These are phyloP conservation scores for Stereum hirsutum DNA, from an alignment of 1,284 basidiomycete species.

Conservation along the genomic window DNA sequence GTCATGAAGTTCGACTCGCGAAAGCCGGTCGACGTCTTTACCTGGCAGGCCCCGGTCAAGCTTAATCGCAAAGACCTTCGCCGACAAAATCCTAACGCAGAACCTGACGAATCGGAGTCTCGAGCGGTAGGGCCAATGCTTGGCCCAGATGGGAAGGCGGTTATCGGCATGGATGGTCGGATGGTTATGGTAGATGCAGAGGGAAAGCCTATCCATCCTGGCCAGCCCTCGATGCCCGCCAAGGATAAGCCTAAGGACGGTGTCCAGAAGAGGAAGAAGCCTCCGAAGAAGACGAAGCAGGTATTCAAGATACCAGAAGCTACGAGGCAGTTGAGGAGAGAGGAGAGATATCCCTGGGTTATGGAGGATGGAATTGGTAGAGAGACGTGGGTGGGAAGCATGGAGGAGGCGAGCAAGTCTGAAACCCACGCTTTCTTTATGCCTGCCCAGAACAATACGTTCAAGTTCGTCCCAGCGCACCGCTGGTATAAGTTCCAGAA, in stretches of 20 bases:
- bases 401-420: constrained; percentile 66
- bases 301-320: constrained; percentile 51
- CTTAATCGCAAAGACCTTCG: constrained; percentile 77
- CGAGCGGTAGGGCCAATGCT: constrained; percentile 59
- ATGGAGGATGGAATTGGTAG: constrained; percentile 65
- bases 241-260: constrained; percentile 27
- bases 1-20: constrained; percentile 77
- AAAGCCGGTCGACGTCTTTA: constrained; percentile 52
- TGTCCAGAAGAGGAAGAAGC: constrained; percentile 55
- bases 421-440: constrained; percentile 39
- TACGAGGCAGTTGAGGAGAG: constrained; percentile 46
- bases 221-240: constrained; percentile 14
- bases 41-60: constrained; percentile 67
- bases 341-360: constrained; percentile 86
- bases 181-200: constrained; percentile 76
- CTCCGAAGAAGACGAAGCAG: constrained; percentile 81
- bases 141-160: constrained; percentile 70
- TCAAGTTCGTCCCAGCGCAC: constrained; percentile 80
- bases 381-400: constrained; percentile 71
- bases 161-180: constrained; percentile 63
- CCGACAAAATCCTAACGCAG: constrained; percentile 35
- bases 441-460: constrained; percentile 65
- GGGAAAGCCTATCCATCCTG: constrained; percentile 54
- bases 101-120: constrained; percentile 24
- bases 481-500: constrained; percentile 90